Base-by-base conservation (phyloP, 2,329 filamentous ascomycete species). In the Alternaria sp. region DNA sequence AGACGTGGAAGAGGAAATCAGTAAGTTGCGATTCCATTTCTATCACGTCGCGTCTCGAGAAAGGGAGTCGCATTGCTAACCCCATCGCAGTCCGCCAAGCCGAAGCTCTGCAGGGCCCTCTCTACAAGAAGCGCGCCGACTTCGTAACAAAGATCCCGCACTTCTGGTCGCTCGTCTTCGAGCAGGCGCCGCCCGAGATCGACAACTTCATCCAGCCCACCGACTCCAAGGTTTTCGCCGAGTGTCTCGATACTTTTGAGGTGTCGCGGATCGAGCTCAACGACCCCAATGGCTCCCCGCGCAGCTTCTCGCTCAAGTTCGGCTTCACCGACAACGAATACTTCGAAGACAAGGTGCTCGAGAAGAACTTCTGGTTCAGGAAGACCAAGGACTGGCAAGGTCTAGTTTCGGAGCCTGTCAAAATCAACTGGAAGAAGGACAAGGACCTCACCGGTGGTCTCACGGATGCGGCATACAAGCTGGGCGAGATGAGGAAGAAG, bases 141-240 rank as follows among this genome's bases (percentile, higher is more conserved):
- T 81, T 93, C 67, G 84, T 96, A 68, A 81, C 87, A 67, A 85
- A 90, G 76, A 94, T 97, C 76, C 88, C 89, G 72, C 89, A 92
- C 83, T 99, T 98, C 88, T 98, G 96, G 96, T 86, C 92, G n/a
- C 88, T 96, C 62, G 94, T 97, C 61, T 87, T 98, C 79, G 92
- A 97, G 84, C 91, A 93, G 82, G 90, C 92, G 3, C 93, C 94
- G 2, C 86, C 87, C 50, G 93, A 97, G 67, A 87, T 99, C 72
- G 93, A 97, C 82, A 90, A 93, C 81, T 93, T 90, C 85, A 91
- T 98, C 77, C 90, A 93, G 78, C 91, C 93, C 46, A 87, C 87
- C 52, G 95, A 98, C 83, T 89, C 90, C 13, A 86, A 87, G 9
- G 83, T 96, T 65, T 87, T 98, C 62, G 86, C 90, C 67, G 85